Evolutionary conservation across 2,329 filamentous ascomycete species (phyloP).

Genomic region (Hortaea sp.): DNA sequence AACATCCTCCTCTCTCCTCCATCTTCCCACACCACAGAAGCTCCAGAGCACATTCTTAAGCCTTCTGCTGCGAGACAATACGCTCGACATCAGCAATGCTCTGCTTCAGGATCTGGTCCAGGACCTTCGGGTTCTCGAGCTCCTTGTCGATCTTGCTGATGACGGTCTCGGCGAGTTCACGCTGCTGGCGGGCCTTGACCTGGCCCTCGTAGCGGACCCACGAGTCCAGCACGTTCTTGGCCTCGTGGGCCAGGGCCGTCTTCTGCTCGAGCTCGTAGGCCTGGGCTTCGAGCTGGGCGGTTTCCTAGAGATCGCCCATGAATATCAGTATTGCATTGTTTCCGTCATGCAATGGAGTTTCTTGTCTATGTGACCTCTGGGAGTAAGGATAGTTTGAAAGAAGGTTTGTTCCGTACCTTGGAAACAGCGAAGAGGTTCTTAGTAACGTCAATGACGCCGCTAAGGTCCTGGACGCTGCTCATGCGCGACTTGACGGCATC

Average conservation of each 20-base stretch:
- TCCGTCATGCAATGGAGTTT: no score
- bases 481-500: conserved; percentile 91
- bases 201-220: conserved; percentile 98
- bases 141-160: conserved; percentile 99
- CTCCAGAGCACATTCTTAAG: no score
- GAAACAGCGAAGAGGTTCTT: conserved; percentile 96
- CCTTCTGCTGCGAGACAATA: conserved; percentile 30
- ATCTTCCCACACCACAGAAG: no score
- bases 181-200: conserved; percentile 98
- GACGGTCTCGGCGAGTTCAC: conserved; percentile 82
- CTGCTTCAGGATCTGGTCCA: conserved; percentile 97
- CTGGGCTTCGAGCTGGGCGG: conserved; percentile 88
- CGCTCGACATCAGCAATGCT: conserved; percentile 94
- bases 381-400: no score
- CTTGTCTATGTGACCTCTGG: no score
- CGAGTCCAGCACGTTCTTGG: conserved; percentile 90
- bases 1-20: no score
- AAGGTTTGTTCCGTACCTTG: conserved; percentile 70
- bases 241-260: conserved; percentile 83
- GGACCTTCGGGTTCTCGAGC: conserved; percentile 91
- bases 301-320: conserved; percentile 56
- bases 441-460: conserved; percentile 88
- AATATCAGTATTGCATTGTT: background rate
- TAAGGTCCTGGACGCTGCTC: conserved; percentile 87
- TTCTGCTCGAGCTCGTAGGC: conserved; percentile 96